Base-by-base conservation (phyloP, 2,329 filamentous ascomycete genomes). In the Curvularia sp. region DNA sequence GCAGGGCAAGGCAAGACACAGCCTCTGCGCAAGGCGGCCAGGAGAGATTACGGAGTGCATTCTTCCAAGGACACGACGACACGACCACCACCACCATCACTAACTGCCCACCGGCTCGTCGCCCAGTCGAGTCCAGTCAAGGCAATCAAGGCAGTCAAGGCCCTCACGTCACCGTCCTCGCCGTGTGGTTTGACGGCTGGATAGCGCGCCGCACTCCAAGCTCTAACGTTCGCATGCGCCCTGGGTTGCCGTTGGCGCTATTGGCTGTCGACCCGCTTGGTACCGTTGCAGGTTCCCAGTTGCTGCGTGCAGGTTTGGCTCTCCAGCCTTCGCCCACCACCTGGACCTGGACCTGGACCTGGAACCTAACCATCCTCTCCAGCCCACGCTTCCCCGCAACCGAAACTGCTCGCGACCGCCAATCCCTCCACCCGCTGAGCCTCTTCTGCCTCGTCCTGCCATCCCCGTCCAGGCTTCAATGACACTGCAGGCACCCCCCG, bases 401-500 rank as follows among this genome's bases (percentile, higher is more conserved):
- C 56, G 50, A 58, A 53, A 22, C 55, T 26, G 53, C 51, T 47
- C 46, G 52, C 53, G 53, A 52, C 44, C 60, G 53, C 49, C 63
- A 53, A 46, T 31, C 44, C 8, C 57, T 47, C 46, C 55, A 43
- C 50, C 48, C 26, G 46, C 59, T 60, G 65, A 60, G 58, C 46
- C 58, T 54, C 58, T 18, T 55, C 22, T 54, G 30, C 56, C 51
- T 55, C 39, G 46, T n/a, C 49, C 52, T 33, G 24, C 44, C 26
- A 28, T 33, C 28, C 52, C 30, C 56, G 49, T 63, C 58, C 60
- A 49, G 38, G 55, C 53, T 58, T 67, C 68, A 68, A 74, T 73
- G 70, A 63, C 56, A 63, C 62, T 58, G 65, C 73, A 67, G 71
- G 64, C 67, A 69, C 64, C 57, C 49, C 62, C 61, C 57, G 67